Percentiles rank a stretch among this genome's conserved stretches.
Conservation (phyloP, 2,329 filamentous ascomycete species). For the Apiospora marii region DNA sequence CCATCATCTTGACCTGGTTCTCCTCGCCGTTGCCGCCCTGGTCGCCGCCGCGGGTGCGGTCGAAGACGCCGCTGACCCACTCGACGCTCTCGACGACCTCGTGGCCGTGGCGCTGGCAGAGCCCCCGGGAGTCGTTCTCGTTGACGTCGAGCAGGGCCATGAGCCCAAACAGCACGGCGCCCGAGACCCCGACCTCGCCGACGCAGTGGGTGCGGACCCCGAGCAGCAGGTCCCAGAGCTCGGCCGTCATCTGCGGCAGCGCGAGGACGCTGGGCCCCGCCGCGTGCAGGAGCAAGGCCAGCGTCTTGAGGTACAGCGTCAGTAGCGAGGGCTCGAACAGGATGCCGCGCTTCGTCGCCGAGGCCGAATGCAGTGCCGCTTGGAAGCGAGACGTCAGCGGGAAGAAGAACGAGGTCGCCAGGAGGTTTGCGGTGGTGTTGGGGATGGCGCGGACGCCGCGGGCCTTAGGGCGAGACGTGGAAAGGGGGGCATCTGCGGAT, state of each 20-base stretch:
- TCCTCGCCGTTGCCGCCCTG: conserved; percentile 69
- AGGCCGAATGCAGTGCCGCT: conserved; percentile 58
- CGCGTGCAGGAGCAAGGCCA: conserved; percentile 83
- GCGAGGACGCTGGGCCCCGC: conserved; percentile 80
- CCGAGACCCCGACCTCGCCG: conserved; percentile 71
- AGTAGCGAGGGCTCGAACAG: conserved; percentile 80
- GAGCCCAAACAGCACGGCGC: conserved; percentile 80
- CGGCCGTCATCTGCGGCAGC: conserved; percentile 81
- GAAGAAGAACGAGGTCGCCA: conserved; percentile 83
- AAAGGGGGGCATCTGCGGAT: conserved; percentile 29
- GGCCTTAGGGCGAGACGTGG: conserved; percentile 40
- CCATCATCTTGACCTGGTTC: conserved; percentile 79
- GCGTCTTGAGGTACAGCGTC: conserved; percentile 82
- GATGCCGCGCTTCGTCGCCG: conserved; percentile 59
- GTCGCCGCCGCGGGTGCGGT: conserved; percentile 56
- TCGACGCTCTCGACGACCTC: conserved; percentile 86
- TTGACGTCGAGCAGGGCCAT: conserved; percentile 86
- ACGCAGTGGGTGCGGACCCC: conserved; percentile 65
- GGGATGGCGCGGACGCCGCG: conserved; percentile 65
- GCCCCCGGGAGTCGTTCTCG: conserved; percentile 70
- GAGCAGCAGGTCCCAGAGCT: conserved; percentile 86
- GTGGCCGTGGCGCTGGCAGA: conserved; percentile 78
- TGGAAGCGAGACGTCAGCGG: conserved; percentile 85
- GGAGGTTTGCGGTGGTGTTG: conserved; percentile 80
- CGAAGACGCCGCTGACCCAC: conserved; percentile 84